Evolutionary conservation across 139 green algal genomes (phyloP).

Genomic region (Gonium pectorale): DNA sequence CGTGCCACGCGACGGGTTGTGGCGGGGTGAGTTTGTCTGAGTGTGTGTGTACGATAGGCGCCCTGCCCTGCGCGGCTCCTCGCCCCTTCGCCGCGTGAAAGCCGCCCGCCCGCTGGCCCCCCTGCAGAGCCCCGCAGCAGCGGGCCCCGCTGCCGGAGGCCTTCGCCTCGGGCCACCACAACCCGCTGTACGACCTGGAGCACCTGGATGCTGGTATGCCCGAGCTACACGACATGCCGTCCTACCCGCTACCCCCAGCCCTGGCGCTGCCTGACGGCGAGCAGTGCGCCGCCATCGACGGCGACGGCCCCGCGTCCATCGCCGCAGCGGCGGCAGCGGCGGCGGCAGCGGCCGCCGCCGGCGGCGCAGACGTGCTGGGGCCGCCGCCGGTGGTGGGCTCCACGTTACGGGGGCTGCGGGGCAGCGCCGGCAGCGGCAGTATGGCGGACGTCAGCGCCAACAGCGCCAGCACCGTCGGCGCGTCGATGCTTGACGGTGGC

Average conservation of each 20-base stretch:
- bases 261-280: too few relatives aligned
- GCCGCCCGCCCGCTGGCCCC: too few relatives aligned
- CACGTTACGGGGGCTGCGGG: not conserved
- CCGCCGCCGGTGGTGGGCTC: not conserved
- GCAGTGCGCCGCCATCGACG: too few relatives aligned
- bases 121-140: too few relatives aligned
- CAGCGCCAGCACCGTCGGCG: not conserved
- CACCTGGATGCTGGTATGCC: not conserved
- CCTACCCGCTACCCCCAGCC: too few relatives aligned
- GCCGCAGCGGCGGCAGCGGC: too few relatives aligned
- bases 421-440: not conserved
- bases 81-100: too few relatives aligned
- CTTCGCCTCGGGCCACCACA: not conserved
- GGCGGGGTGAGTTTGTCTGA: too few relatives aligned
- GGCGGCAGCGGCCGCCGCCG: not conserved
- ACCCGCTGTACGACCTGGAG: constrained; percentile 27
- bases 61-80: too few relatives aligned
- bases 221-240: too few relatives aligned
- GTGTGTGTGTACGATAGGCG: too few relatives aligned
- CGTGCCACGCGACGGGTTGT: too few relatives aligned
- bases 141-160: not conserved
- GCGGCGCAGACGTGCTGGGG: not conserved
- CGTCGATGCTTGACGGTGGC: not conserved
- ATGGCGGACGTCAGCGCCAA: not conserved
- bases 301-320: not conserved